Evolutionary conservation across 2,329 filamentous ascomycete genomes (phyloP).

Genomic region (Phyllosticta citrichinensis): DNA sequence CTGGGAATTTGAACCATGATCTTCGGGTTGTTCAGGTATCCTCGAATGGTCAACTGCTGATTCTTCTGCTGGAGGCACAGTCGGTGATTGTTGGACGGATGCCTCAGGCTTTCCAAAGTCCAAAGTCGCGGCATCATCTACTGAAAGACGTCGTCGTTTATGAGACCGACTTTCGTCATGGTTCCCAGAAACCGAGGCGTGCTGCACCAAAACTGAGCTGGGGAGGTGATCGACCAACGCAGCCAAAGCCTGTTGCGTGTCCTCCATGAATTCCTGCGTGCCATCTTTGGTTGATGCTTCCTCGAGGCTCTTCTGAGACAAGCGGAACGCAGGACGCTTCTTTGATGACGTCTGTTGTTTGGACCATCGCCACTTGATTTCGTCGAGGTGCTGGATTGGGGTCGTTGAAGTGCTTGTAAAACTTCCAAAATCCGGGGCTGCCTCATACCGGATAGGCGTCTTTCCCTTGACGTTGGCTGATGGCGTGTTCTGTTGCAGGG

Average conservation of each 20-base stretch:
- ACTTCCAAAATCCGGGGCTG: conserved; percentile 6
- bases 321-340: background rate
- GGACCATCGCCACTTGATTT: background rate
- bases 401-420: conserved; percentile 1
- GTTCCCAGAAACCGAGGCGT: background rate
- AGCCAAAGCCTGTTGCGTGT: conserved; percentile 33
- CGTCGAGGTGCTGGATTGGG: background rate
- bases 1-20: background rate
- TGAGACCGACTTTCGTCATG: background rate
- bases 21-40: background rate
- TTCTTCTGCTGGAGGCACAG: background rate
- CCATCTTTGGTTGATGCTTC: background rate
- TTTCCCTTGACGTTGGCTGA: background rate
- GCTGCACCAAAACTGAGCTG: background rate
- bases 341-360: background rate
- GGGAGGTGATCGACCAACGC: conserved; percentile 33
- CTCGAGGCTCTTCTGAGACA: background rate
- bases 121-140: background rate
- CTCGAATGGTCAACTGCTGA: background rate
- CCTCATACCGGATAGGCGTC: background rate
- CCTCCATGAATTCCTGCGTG: conserved; percentile 24
- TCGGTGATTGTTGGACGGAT: background rate
- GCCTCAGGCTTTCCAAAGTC: background rate
- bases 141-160: background rate
- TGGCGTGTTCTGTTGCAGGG: background rate